phyloP scores from a whole-genome alignment of 768 basidiomycete genomes.

The Tephrocybe sp. region DNA sequence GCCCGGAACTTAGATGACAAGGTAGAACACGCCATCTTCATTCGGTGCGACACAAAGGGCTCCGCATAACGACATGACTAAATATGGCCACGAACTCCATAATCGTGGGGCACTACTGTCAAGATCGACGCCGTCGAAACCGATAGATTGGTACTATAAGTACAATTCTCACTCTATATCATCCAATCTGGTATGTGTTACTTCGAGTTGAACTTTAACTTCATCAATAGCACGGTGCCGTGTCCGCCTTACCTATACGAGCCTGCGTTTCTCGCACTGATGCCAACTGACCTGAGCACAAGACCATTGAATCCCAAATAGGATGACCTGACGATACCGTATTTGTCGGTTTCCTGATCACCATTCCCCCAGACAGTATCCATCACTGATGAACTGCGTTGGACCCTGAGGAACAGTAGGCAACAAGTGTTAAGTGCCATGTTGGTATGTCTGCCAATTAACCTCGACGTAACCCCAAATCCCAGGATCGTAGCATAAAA shows the following conservation, averaged over 20 bases:
- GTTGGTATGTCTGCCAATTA: neutral
- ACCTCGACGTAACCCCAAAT: neutral
- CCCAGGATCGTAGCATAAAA: neutral
- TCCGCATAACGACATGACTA: too few species aligned
- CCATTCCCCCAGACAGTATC: neutral
- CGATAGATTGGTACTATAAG: too few species aligned
- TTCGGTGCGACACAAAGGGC: neutral
- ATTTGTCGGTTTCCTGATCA: conserved; percentile 1
- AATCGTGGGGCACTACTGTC: too few species aligned
- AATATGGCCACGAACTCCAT: too few species aligned
- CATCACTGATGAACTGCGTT: conserved; percentile 1
- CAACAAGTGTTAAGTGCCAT: neutral
- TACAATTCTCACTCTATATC: neutral
- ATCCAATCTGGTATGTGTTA: neutral
- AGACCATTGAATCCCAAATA: neutral
- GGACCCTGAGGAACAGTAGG: neutral
- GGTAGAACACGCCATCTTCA: neutral
- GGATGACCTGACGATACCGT: neutral
- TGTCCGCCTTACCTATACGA: neutral
- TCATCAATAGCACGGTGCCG: neutral
- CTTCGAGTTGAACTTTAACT: neutral
- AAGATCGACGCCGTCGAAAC: too few species aligned
- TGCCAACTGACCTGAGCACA: conserved; percentile 7
- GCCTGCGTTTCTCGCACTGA: neutral
- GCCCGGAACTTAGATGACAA: neutral